These are phyloP conservation scores for Penicillium palitans DNA, from an alignment of 2,329 filamentous ascomycete genomes.

Conservation along the genomic window DNA sequence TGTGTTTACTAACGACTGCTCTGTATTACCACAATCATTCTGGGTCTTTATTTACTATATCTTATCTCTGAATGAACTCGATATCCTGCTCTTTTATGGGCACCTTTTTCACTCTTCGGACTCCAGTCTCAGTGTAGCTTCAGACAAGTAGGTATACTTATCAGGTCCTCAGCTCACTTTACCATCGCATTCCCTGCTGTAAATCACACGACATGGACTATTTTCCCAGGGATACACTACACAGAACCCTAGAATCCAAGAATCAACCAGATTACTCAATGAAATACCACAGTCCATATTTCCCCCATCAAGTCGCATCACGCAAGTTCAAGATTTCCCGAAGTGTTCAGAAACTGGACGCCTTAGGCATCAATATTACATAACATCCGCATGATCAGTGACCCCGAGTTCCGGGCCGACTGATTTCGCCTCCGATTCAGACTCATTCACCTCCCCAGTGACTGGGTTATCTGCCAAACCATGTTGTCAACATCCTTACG, in stretches of 20 bases:
- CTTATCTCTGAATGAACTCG: constrained; percentile 5
- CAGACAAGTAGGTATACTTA: background rate
- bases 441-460: constrained; percentile 27
- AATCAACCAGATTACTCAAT: background rate
- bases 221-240: background rate
- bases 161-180: background rate
- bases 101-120: background rate
- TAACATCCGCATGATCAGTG: constrained; percentile 39
- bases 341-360: background rate
- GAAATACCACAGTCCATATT: background rate
- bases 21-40: constrained; percentile 24
- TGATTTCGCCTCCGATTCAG: constrained; percentile 40
- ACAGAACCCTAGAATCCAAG: background rate
- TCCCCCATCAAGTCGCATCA: background rate
- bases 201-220: background rate
- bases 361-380: constrained; percentile 33
- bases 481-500: constrained; percentile 51
- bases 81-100: constrained; percentile 5
- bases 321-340: background rate
- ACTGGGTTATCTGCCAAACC: constrained; percentile 29
- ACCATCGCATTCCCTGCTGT: background rate
- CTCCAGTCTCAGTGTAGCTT: background rate
- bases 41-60: constrained; percentile 11
- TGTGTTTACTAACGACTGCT: constrained; percentile 21
- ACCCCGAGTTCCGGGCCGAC: constrained; percentile 32